A percentile compares a stretch with the other conserved stretches of the same genome.
Conservation (phyloP, 106 monocot genomes). For the Alisma plantagoaquatica region DNA sequence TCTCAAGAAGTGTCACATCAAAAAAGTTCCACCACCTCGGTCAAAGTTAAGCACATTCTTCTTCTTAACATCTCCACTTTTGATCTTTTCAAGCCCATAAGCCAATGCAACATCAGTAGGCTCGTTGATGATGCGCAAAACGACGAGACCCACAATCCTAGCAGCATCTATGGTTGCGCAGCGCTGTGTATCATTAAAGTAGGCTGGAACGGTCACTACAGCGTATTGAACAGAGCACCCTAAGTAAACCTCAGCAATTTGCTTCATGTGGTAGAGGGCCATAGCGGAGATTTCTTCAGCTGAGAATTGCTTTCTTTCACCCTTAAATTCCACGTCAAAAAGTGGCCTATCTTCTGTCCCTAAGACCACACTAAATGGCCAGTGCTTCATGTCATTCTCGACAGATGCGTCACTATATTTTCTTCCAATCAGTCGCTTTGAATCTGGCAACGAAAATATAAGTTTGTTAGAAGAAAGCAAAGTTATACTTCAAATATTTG, state of each 20-base stretch:
- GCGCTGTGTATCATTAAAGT: neutral
- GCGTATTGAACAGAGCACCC: neutral
- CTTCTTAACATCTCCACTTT: neutral
- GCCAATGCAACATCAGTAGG: neutral
- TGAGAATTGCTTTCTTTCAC: conserved; percentile 12
- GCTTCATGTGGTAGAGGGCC: neutral
- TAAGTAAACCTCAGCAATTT: neutral
- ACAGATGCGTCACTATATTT: no score
- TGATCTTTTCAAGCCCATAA: neutral
- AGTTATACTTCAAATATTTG: no score
- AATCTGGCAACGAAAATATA: no score
- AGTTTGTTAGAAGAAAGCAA: no score
- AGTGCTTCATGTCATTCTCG: conserved; percentile 11
- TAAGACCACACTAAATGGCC: conserved; percentile 7
- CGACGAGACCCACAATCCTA: neutral
- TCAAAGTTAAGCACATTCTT: neutral
- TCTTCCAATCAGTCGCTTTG: conserved; percentile 15
- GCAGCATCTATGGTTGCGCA: neutral
- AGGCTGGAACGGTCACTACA: neutral
- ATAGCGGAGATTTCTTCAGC: neutral
- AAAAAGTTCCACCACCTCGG: neutral
- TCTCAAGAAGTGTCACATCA: neutral
- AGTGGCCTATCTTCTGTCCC: conserved; percentile 10
- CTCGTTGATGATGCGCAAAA: neutral
- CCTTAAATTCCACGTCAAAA: conserved; percentile 8